Conservation (phyloP, 306 rosid genomes). For the Sechiopsis laciniata region DNA sequence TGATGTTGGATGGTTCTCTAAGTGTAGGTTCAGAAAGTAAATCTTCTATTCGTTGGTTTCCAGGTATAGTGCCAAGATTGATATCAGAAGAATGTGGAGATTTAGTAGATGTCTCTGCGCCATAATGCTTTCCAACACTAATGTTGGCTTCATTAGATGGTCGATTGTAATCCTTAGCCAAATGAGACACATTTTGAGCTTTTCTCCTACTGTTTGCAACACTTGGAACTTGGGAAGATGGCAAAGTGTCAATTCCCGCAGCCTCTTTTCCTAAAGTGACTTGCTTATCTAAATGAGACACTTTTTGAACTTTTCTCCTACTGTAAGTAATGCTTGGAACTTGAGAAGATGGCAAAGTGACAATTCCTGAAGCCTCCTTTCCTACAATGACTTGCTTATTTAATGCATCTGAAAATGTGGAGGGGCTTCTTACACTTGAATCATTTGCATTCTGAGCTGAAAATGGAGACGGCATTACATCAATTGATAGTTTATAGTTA, state of each 20-base stretch:
- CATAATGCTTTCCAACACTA: constrained; percentile 32
- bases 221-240: constrained; percentile 34
- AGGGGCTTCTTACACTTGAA: constrained; percentile 23
- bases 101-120: constrained; percentile 29
- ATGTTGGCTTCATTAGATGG: constrained; percentile 31
- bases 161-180: constrained; percentile 26
- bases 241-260: constrained; percentile 29
- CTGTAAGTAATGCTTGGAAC: constrained; percentile 42
- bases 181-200: constrained; percentile 25
- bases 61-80: constrained; percentile 31
- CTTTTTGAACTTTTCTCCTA: constrained; percentile 40
- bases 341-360: constrained; percentile 29
- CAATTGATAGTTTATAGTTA: not conserved
- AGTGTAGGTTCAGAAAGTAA: constrained; percentile 23
- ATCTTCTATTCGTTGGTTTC: constrained; percentile 31
- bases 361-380: constrained; percentile 30
- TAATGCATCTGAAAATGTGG: constrained; percentile 29
- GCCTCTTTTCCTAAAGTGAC: constrained; percentile 18
- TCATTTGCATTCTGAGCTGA: constrained; percentile 29
- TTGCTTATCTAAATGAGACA: constrained; percentile 28
- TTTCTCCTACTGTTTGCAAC: constrained; percentile 53
- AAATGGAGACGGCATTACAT: constrained; percentile 19
- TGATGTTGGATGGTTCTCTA: constrained; percentile 17
- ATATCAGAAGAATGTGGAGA: constrained; percentile 31
- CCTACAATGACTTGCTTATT: constrained; percentile 32